phyloP scores from a whole-genome alignment of 306 rosid species.

The Fragaria iinumae region DNA sequence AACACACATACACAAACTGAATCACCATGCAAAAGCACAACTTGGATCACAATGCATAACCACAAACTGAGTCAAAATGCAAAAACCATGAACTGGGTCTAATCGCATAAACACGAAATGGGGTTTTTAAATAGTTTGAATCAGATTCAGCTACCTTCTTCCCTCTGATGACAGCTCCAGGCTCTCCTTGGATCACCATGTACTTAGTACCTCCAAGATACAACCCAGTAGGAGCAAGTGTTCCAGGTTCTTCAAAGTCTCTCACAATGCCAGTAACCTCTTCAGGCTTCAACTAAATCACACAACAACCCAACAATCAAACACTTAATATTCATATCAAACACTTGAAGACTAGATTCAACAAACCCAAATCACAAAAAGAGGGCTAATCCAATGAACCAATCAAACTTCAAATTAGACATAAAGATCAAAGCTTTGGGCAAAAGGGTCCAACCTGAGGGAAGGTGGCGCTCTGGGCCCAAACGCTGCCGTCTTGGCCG shows the following conservation, averaged over 20 bases:
- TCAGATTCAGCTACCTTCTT: conserved; percentile 59
- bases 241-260: conserved; percentile 75
- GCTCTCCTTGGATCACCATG: conserved; percentile 91
- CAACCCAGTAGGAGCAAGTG: conserved; percentile 84
- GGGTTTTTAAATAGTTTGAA: not conserved
- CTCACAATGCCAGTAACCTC: conserved; percentile 55
- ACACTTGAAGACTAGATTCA: not conserved
- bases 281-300: conserved; percentile 59
- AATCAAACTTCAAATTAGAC: conserved; percentile 4
- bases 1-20: not conserved
- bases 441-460: conserved; percentile 56
- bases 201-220: conserved; percentile 77
- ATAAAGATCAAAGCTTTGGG: not conserved
- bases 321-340: not conserved
- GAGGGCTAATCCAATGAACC: not conserved
- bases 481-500: conserved; percentile 81
- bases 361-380: not conserved
- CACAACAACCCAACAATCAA: not conserved
- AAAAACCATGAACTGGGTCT: not conserved
- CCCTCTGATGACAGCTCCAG: conserved; percentile 79
- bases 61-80: not conserved
- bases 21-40: not conserved
- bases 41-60: conserved; percentile 1
- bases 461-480: conserved; percentile 83
- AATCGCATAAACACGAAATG: not conserved